These are phyloP conservation scores for Fusarium chaquense DNA, from an alignment of 2,329 filamentous ascomycete species.

Conservation along the genomic window DNA sequence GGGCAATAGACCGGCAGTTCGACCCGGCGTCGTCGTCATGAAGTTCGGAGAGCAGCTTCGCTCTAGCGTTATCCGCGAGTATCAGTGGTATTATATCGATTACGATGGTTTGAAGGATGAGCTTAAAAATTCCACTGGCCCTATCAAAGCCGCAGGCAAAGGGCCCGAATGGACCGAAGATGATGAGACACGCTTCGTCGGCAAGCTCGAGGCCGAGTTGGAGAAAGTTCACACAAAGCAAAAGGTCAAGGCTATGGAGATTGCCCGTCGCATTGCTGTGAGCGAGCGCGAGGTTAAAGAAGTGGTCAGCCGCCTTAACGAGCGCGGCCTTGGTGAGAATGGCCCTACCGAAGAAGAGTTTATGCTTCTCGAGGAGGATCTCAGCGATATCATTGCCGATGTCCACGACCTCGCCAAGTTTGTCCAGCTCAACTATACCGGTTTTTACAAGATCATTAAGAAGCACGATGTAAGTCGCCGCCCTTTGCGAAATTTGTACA, in stretches of 20 bases:
- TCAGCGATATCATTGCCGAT: constrained; percentile 98
- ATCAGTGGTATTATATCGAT: constrained; percentile 98
- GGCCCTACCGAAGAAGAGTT: constrained; percentile 91
- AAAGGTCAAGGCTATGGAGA: constrained; percentile 96
- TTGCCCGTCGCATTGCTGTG: constrained; percentile 87
- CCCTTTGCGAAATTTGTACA: not conserved
- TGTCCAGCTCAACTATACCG: constrained; percentile 97
- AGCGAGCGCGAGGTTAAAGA: constrained; percentile 91
- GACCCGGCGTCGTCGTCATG: constrained; percentile 71
- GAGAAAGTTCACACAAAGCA: constrained; percentile 99
- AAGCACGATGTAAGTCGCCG: constrained; percentile 85
- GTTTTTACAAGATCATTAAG: constrained; percentile 99
- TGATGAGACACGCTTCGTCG: constrained; percentile 89
- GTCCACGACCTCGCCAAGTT: constrained; percentile 99
- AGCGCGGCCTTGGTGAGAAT: constrained; percentile 67
- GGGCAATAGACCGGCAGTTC: constrained; percentile 49
- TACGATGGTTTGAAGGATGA: constrained; percentile 93
- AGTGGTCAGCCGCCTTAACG: constrained; percentile 81
- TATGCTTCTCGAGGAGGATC: constrained; percentile 89
- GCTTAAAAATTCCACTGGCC: constrained; percentile 78
- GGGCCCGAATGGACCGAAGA: constrained; percentile 85
- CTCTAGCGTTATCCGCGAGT: constrained; percentile 95
- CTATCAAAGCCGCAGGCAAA: constrained; percentile 56
- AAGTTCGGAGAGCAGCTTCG: constrained; percentile 97
- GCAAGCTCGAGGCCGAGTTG: constrained; percentile 87